Evolutionary conservation across 1,139 yeast species (phyloP), one percentile per base, ranked within the genome.

Genomic region (Pichia sp.): DNA sequence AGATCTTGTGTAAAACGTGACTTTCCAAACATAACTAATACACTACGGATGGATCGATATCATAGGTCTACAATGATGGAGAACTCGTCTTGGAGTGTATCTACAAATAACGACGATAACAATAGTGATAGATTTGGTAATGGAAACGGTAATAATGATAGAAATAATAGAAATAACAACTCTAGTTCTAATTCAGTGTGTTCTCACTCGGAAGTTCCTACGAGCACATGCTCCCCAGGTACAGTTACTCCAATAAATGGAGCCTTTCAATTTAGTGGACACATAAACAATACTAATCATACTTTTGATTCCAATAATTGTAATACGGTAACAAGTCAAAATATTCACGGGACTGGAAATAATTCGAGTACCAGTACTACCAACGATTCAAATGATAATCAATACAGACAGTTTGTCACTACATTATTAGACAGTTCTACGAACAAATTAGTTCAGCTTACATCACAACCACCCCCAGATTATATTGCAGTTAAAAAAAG

Each of bases 361-460:
- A 36, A 25, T 18, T 18, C 16, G 15, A n/a, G 20, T 18, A 27
- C 15, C 23, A 24, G 6, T 25, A 25, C n/a, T 23, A 24, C 34
- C 24, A 45, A 9, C 37, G 44, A 22, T 23, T 8, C 18, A 18
- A 26, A 26, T 7, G 36, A 32, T 8, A 32, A 1, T 32, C 16
- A 12, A 15, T 49, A 44, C 26, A 41, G 46, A 22, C 49, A 45
- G 26, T 49, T 49, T 44, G 48, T 49, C 23, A 46, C 53, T 7
- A 48, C 53, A 15, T 20, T 48, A 13, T 25, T 48, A 7, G 52
- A 49, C 12, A 43, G 50, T 26, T 41, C 50, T 3, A 48, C 52
- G 11, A 57, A 57, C 45, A 55, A 57, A 37, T 43, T 56, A 18
- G 54, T 57, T n/a, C 58, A 56, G 38, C 40, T 56, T 2, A 46